Percentiles rank a stretch among this genome's conserved stretches.
Conservation (phyloP, 2,329 filamentous ascomycete species). For the Fusarium virguliforme region DNA sequence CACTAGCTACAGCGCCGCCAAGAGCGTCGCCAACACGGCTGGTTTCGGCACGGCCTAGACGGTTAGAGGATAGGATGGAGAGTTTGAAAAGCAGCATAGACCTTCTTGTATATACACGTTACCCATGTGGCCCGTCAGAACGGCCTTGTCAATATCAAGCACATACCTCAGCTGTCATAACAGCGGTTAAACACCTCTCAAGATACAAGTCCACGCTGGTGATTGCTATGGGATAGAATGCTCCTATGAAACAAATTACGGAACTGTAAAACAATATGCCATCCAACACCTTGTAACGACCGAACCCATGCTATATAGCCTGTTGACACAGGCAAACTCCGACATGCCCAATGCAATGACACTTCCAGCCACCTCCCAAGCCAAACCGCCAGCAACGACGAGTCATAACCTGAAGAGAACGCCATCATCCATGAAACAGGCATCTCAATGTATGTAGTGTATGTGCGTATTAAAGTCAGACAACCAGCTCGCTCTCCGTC, state of each 20-base stretch:
- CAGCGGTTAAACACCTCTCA: neutral
- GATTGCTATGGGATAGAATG: neutral
- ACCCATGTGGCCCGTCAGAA: slow-evolving; percentile 16
- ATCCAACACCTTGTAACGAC: slow-evolving; percentile 32
- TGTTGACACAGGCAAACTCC: neutral
- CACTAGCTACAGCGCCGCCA: slow-evolving; percentile 54
- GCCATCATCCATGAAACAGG: slow-evolving; percentile 18
- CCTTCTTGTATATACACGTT: slow-evolving; percentile 43
- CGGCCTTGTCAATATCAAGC: slow-evolving; percentile 35
- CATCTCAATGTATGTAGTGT: slow-evolving; percentile 34
- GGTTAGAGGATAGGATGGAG: slow-evolving; percentile 1
- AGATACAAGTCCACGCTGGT: neutral
- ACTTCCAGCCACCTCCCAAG: slow-evolving; percentile 16
- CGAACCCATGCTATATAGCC: slow-evolving; percentile 20
- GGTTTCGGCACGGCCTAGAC: slow-evolving; percentile 64
- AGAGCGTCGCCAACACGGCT: slow-evolving; percentile 59
- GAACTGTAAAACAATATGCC: slow-evolving; percentile 13
- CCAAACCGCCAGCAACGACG: slow-evolving; percentile 20
- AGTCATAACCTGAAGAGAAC: slow-evolving; percentile 31
- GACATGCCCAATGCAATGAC: slow-evolving; percentile 19
- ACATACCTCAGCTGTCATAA: slow-evolving; percentile 22
- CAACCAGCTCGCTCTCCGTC: slow-evolving; percentile 13
- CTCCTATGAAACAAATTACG: slow-evolving; percentile 9
- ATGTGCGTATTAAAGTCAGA: slow-evolving; percentile 38
- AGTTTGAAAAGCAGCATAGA: slow-evolving; percentile 17